phyloP scores from a whole-genome alignment of 345 rosid genomes.

The Leavenworthia alabamica region DNA sequence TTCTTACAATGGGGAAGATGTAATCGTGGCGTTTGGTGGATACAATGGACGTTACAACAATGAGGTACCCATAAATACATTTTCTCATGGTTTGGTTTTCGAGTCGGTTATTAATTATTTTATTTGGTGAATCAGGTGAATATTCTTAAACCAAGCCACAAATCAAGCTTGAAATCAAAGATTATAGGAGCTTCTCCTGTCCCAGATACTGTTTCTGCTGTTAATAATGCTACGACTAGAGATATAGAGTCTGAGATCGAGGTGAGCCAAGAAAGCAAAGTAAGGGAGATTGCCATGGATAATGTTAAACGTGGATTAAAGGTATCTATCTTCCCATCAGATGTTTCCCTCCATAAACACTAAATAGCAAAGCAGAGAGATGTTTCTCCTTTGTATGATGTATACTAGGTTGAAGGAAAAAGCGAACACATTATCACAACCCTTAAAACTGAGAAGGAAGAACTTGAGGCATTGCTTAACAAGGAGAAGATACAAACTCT shows the following conservation, averaged over 20 bases:
- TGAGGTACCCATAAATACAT: conserved; percentile 41
- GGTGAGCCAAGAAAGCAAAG: conserved; percentile 61
- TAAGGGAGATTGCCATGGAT: conserved; percentile 70
- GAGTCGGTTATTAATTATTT: conserved; percentile 4
- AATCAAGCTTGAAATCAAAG: conserved; percentile 67
- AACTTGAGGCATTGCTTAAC: conserved; percentile 54
- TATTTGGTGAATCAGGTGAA: conserved; percentile 44
- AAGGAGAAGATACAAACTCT: conserved; percentile 60
- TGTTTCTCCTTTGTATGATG: neutral
- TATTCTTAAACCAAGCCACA: conserved; percentile 87
- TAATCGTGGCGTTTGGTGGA: conserved; percentile 84
- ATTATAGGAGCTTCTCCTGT: conserved; percentile 41
- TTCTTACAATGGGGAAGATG: conserved; percentile 65
- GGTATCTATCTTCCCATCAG: conserved; percentile 38
- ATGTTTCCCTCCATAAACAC: neutral
- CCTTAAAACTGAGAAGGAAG: conserved; percentile 69
- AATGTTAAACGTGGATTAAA: conserved; percentile 38
- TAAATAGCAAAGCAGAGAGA: neutral
- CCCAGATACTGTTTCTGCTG: conserved; percentile 66
- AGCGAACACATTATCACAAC: conserved; percentile 39
- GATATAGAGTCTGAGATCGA: conserved; percentile 68
- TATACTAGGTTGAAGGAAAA: conserved; percentile 38
- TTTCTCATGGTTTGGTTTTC: neutral
- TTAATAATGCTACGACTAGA: conserved; percentile 55
- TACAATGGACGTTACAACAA: conserved; percentile 83